Evolutionary conservation across 768 basidiomycete species (phyloP).

Genomic region (Lactarius akahatsu): DNA sequence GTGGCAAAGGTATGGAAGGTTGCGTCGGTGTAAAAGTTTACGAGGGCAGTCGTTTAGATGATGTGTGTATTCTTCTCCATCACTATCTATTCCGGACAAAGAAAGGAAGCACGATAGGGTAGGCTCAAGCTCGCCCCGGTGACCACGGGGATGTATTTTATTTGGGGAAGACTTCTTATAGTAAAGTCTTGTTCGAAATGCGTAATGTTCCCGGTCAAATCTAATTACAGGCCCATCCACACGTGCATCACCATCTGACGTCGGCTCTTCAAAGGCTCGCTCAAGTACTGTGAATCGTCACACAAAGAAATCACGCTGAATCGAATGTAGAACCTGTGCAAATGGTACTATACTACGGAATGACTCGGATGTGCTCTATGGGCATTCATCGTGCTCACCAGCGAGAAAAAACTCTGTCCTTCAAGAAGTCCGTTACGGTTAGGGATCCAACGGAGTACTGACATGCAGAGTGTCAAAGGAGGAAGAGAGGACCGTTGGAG

Average conservation of each 20-base stretch:
- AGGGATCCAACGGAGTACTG: no score
- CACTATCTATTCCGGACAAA: not conserved
- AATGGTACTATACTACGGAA: not conserved
- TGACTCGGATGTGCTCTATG: not conserved
- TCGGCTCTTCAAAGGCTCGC: not conserved
- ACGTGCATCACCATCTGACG: not conserved
- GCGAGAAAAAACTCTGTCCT: no score
- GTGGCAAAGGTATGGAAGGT: slow-evolving; percentile 75
- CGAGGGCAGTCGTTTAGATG: not conserved
- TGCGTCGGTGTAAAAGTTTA: slow-evolving; percentile 19
- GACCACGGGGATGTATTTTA: not conserved
- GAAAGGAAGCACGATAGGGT: not conserved
- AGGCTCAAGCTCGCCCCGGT: not conserved
- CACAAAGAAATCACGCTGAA: not conserved
- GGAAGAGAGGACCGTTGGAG: no score
- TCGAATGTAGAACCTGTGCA: not conserved
- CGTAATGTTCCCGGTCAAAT: not conserved
- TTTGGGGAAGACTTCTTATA: not conserved
- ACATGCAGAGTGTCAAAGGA: no score
- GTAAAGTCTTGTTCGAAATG: not conserved
- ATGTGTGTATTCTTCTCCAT: not conserved
- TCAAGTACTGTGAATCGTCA: not conserved
- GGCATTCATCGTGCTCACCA: not conserved
- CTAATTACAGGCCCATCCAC: not conserved
- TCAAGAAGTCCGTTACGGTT: no score